Conservation (phyloP, 257 asterid genomes). For the Handroanthus guayacan region DNA sequence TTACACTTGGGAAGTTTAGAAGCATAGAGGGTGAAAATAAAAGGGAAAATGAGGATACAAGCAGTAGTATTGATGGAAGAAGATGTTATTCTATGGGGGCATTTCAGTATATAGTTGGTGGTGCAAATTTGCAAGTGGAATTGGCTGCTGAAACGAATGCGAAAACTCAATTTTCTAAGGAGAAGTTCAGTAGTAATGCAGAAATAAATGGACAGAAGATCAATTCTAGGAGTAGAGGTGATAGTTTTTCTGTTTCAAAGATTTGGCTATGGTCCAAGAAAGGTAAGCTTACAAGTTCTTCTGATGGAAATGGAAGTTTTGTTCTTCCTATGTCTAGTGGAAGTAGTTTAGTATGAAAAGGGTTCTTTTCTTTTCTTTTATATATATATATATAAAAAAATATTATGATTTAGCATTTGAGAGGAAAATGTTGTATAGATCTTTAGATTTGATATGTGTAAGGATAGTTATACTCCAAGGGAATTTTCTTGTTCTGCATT, state of each 20-base stretch:
- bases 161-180: constrained; percentile 25
- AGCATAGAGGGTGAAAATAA: constrained; percentile 35
- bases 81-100: constrained; percentile 80
- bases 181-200: constrained; percentile 12
- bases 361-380: not conserved
- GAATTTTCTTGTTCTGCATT: too few species aligned
- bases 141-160: constrained; percentile 32
- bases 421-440: too few species aligned
- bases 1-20: constrained; percentile 64
- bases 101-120: constrained; percentile 58
- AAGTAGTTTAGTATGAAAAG: constrained; percentile 42
- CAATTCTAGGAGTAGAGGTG: constrained; percentile 55
- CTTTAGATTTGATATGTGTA: too few species aligned
- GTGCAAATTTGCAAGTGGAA: constrained; percentile 51
- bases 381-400: too few species aligned
- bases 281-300: constrained; percentile 37
- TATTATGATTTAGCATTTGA: too few species aligned
- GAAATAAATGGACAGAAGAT: constrained; percentile 56
- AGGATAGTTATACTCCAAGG: too few species aligned
- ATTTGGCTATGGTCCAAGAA: constrained; percentile 80
- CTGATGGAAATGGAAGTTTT: constrained; percentile 33
- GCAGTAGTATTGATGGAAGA: constrained; percentile 58
- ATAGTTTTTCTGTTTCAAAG: constrained; percentile 74
- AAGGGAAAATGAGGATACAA: constrained; percentile 32
- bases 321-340: constrained; percentile 36